A percentile compares a stretch with the other conserved stretches of the same genome.
These are phyloP conservation scores for Lasiosphaeris hirsuta DNA, from an alignment of 495 filamentous ascomycete species.

Conservation along the genomic window DNA sequence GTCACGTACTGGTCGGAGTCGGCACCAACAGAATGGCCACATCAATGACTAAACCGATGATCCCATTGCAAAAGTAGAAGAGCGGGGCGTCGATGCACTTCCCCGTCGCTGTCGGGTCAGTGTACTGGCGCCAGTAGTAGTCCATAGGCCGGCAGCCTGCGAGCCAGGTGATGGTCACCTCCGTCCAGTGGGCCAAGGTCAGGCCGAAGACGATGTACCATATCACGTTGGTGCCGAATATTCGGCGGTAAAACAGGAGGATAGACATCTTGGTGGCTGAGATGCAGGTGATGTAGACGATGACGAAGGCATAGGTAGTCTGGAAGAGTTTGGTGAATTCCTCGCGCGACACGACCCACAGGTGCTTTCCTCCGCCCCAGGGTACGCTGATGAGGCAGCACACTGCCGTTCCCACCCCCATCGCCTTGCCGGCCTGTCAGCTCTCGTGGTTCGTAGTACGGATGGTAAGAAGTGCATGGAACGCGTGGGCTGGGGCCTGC, in stretches of 20 bases:
- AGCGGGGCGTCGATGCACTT: slow-evolving; percentile 20
- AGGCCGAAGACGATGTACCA: slow-evolving; percentile 19
- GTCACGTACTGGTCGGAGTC: slow-evolving; percentile 30
- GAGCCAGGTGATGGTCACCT: slow-evolving; percentile 24
- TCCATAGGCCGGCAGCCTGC: slow-evolving; percentile 16
- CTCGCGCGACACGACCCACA: slow-evolving; percentile 17
- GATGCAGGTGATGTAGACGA: slow-evolving; percentile 27
- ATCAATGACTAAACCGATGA: slow-evolving; percentile 37
- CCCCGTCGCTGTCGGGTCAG: slow-evolving; percentile 17
- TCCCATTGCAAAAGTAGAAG: slow-evolving; percentile 24
- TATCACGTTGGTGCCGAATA: slow-evolving; percentile 18
- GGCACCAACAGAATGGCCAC: slow-evolving; percentile 43
- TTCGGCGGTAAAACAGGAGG: slow-evolving; percentile 23
- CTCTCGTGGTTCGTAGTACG: no score
- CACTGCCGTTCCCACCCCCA: slow-evolving; percentile 21
- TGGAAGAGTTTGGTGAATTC: slow-evolving; percentile 25
- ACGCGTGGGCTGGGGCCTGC: not conserved
- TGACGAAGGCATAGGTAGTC: slow-evolving; percentile 24
- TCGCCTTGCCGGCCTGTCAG: slow-evolving; percentile 7
- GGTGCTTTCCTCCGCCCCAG: slow-evolving; percentile 21
- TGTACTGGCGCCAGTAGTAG: slow-evolving; percentile 26
- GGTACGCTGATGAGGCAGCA: slow-evolving; percentile 20
- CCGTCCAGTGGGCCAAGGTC: slow-evolving; percentile 16
- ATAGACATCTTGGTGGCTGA: slow-evolving; percentile 23
- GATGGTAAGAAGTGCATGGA: no score